phyloP scores from a whole-genome alignment of 352 stramenopile species.

The Phytophthora tentaculata region DNA sequence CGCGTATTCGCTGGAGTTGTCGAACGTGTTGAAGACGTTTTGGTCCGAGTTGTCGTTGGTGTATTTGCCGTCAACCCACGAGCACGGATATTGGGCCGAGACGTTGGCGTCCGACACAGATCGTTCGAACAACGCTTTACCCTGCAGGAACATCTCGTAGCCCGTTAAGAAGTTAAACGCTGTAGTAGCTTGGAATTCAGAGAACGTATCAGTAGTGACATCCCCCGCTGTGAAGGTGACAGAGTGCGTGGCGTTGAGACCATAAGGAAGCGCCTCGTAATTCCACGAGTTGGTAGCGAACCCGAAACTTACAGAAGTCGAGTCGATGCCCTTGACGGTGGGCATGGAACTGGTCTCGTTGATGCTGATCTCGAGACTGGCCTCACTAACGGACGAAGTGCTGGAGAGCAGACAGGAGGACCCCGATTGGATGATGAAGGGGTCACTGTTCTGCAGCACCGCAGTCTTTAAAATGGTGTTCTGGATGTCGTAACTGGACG shows the following conservation, averaged over 20 bases:
- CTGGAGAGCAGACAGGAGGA: slow-evolving; percentile 36
- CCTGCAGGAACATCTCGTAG: slow-evolving; percentile 54
- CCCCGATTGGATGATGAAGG: slow-evolving; percentile 39
- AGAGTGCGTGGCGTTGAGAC: slow-evolving; percentile 13
- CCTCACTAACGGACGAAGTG: background rate
- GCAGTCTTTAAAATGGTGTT: slow-evolving; percentile 46
- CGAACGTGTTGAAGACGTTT: slow-evolving; percentile 20
- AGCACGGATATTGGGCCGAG: slow-evolving; percentile 39
- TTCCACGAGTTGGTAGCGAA: slow-evolving; percentile 53
- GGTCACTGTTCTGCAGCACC: slow-evolving; percentile 29
- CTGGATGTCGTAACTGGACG: slow-evolving; percentile 27
- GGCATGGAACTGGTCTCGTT: slow-evolving; percentile 37
- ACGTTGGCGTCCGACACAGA: slow-evolving; percentile 45
- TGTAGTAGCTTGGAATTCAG: slow-evolving; percentile 20
- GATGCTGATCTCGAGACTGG: slow-evolving; percentile 18
- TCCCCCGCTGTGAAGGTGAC: slow-evolving; percentile 24
- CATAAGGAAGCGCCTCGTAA: slow-evolving; percentile 42
- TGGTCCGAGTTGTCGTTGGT: slow-evolving; percentile 22
- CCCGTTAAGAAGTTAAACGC: slow-evolving; percentile 32
- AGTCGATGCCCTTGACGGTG: slow-evolving; percentile 36
- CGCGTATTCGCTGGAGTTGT: slow-evolving; percentile 28
- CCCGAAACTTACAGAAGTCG: slow-evolving; percentile 45
- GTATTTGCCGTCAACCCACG: slow-evolving; percentile 31
- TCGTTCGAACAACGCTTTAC: slow-evolving; percentile 47
- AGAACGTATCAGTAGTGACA: slow-evolving; percentile 13